Percentiles rank a stretch among this genome's conserved stretches.
Conservation (phyloP, 2,329 filamentous ascomycete genomes). For the Pseudogymnoascus sp. region DNA sequence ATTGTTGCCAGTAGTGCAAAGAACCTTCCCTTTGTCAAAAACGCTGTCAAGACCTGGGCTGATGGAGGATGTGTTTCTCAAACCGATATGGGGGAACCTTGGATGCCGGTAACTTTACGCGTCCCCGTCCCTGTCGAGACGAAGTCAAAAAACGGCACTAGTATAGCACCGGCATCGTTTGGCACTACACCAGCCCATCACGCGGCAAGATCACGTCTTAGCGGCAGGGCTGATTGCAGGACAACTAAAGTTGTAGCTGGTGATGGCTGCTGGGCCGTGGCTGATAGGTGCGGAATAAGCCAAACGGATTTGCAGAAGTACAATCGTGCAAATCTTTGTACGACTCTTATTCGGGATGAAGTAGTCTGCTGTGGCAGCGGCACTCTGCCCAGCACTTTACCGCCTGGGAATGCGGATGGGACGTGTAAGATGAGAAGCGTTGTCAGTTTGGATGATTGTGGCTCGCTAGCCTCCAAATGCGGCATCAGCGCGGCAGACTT, state of each 20-base stretch:
- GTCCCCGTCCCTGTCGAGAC: slow-evolving; percentile 14
- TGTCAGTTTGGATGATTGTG: neutral
- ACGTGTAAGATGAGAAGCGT: slow-evolving; percentile 24
- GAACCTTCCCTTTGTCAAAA: slow-evolving; percentile 24
- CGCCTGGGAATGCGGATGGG: slow-evolving; percentile 29
- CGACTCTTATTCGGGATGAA: slow-evolving; percentile 21
- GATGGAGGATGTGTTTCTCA: neutral
- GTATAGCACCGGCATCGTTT: neutral
- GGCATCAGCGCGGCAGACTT: slow-evolving; percentile 23
- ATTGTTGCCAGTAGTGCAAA: neutral
- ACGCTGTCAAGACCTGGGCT: neutral
- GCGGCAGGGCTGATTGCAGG: slow-evolving; percentile 18
- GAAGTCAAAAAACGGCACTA: neutral
- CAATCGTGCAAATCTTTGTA: slow-evolving; percentile 27
- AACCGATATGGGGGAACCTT: neutral
- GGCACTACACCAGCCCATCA: neutral
- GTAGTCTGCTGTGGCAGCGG: slow-evolving; percentile 30
- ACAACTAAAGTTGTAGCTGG: slow-evolving; percentile 30
- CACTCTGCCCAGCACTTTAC: slow-evolving; percentile 26
- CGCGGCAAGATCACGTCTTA: neutral
- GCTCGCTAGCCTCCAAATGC: slow-evolving; percentile 23
- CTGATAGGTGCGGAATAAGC: slow-evolving; percentile 34
- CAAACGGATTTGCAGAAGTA: slow-evolving; percentile 31
- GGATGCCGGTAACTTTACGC: neutral
- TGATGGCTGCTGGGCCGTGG: slow-evolving; percentile 34